A percentile compares a stretch with the other conserved stretches of the same genome.
Evolutionary conservation across 2,329 filamentous ascomycete species (phyloP).

Genomic region (Alternaria sp.): DNA sequence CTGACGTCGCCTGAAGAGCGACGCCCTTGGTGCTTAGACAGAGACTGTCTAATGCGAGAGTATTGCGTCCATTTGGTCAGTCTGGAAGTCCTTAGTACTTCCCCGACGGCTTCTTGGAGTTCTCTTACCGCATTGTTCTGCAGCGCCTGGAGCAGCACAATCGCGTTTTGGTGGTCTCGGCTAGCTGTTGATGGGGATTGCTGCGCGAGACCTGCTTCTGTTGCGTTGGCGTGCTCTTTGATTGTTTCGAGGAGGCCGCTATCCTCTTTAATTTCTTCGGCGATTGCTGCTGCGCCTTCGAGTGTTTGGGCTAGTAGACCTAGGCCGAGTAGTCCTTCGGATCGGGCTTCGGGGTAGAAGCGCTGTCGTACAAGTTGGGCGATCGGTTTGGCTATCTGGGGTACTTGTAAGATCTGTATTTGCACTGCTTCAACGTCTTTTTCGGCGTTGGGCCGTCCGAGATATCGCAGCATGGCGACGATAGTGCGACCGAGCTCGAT

Average conservation of each 20-base stretch:
- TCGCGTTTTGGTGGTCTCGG: slow-evolving; percentile 44
- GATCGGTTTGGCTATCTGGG: slow-evolving; percentile 39
- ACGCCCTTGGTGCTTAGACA: slow-evolving; percentile 30
- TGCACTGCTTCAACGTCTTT: slow-evolving; percentile 32
- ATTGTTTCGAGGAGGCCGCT: slow-evolving; percentile 38
- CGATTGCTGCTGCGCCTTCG: slow-evolving; percentile 35
- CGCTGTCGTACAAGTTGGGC: slow-evolving; percentile 43
- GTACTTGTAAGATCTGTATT: slow-evolving; percentile 35
- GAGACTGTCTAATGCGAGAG: slow-evolving; percentile 29
- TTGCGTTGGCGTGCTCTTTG: slow-evolving; percentile 40
- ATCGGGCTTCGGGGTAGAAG: slow-evolving; percentile 44
- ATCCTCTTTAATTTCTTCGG: slow-evolving; percentile 39
- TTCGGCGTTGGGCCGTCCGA: slow-evolving; percentile 26
- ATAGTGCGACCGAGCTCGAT: slow-evolving; percentile 43
- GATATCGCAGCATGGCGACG: slow-evolving; percentile 27
- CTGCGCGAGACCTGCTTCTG: slow-evolving; percentile 30
- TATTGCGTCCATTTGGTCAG: slow-evolving; percentile 27
- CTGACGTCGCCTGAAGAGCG: slow-evolving; percentile 12
- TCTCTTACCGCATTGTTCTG: slow-evolving; percentile 41
- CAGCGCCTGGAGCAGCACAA: slow-evolving; percentile 45
- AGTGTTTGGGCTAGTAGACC: slow-evolving; percentile 42
- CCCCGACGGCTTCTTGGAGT: slow-evolving; percentile 7
- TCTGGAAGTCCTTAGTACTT: slow-evolving; percentile 25
- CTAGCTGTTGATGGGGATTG: slow-evolving; percentile 29
- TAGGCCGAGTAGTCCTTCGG: slow-evolving; percentile 45